Evolutionary conservation across 441 rosid species (phyloP).

Genomic region (Cnidoscolus chayamansa): DNA sequence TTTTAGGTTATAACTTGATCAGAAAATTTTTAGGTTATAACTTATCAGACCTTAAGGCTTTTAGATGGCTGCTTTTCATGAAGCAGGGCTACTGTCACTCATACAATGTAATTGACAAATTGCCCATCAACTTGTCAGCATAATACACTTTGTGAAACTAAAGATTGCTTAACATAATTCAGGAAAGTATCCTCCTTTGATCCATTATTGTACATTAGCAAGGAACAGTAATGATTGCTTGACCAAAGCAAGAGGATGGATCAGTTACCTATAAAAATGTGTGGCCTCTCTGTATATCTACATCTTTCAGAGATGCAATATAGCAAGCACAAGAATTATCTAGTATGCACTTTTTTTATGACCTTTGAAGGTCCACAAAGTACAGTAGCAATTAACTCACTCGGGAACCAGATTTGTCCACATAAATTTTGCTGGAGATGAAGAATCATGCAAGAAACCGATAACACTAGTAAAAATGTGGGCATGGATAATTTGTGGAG

Average conservation of each 20-base stretch:
- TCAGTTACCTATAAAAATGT: neutral
- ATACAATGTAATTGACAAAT: neutral
- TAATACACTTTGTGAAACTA: neutral
- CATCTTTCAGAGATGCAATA: neutral
- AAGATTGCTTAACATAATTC: neutral
- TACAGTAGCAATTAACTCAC: neutral
- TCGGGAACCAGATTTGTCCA: neutral
- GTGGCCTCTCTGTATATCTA: neutral
- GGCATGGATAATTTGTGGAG: neutral
- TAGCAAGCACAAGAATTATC: neutral
- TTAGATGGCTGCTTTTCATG: neutral
- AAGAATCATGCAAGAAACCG: neutral
- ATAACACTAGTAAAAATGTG: neutral
- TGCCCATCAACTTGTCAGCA: neutral
- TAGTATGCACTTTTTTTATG: neutral
- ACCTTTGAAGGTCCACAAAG: neutral
- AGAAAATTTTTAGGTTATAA: neutral
- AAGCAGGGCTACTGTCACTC: neutral
- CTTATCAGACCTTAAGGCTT: neutral
- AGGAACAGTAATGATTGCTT: neutral
- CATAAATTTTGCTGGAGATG: neutral
- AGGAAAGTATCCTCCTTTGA: neutral
- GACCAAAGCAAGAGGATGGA: neutral
- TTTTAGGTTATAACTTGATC: conserved; percentile 1
- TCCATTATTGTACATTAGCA: neutral